Evolutionary conservation across 305 asterid genomes (phyloP).

Genomic region (Fraxinus floribunda): DNA sequence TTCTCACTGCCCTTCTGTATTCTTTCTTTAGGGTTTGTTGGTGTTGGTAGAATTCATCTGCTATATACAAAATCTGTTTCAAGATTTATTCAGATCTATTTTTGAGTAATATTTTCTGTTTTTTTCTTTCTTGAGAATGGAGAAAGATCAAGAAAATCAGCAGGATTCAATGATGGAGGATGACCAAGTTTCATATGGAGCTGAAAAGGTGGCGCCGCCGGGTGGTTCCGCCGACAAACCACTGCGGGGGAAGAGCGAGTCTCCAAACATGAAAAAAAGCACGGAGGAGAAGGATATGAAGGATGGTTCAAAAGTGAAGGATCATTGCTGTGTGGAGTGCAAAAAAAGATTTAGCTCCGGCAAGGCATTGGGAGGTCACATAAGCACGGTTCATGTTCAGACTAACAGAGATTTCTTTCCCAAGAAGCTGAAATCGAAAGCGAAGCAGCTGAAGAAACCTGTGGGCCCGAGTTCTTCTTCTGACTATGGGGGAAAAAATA

Average conservation of each 20-base stretch:
- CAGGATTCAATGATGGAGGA: background rate
- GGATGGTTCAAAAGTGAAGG: conserved; percentile 4
- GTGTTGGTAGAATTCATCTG: background rate
- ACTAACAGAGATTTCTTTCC: conserved; percentile 40
- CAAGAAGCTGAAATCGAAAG: conserved; percentile 35
- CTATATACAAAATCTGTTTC: background rate
- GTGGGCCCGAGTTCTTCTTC: background rate
- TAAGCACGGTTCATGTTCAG: conserved; percentile 79
- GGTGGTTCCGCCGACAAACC: background rate
- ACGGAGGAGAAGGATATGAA: background rate
- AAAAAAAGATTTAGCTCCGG: conserved; percentile 51
- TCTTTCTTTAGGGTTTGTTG: background rate
- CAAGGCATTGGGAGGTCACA: conserved; percentile 81
- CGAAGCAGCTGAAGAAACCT: background rate
- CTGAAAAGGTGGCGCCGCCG: background rate
- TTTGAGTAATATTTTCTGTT: background rate
- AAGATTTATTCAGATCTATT: background rate
- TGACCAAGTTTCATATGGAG: background rate
- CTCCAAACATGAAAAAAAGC: background rate
- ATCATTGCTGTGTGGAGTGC: conserved; percentile 48
- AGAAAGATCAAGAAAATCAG: background rate
- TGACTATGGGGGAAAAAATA: background rate
- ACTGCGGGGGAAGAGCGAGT: background rate
- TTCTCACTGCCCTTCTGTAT: background rate
- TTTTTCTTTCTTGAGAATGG: background rate